Percentiles rank a stretch among this genome's conserved stretches.
These are phyloP conservation scores for Acanthamoeba culbertsoni DNA, from an alignment of 208 protist species.

Conservation along the genomic window DNA sequence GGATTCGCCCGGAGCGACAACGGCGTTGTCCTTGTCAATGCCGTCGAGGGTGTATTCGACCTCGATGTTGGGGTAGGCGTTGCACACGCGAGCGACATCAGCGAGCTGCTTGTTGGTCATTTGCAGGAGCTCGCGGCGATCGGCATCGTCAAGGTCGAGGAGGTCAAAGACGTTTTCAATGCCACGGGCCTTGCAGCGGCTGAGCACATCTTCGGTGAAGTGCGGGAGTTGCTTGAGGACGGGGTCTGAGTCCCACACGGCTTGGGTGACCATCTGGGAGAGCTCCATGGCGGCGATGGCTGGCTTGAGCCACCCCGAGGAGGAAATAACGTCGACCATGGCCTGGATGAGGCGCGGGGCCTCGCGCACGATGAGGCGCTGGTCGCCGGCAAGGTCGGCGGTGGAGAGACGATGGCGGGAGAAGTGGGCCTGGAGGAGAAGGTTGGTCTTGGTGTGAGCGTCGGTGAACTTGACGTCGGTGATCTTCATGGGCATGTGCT, in stretches of 20 bases:
- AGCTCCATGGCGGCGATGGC: slow-evolving; percentile 91
- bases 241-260: slow-evolving; percentile 79
- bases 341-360: slow-evolving; percentile 92
- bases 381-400: slow-evolving; percentile 97
- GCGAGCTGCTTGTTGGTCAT: not conserved
- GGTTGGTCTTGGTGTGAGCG: slow-evolving; percentile 95
- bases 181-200: not conserved
- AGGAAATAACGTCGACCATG: slow-evolving; percentile 91
- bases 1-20: not conserved
- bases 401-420: slow-evolving; percentile 88
- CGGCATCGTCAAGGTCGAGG: slow-evolving; percentile 59
- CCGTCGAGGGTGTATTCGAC: slow-evolving; percentile 67
- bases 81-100: slow-evolving; percentile 84
- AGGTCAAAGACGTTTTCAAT: slow-evolving; percentile 32
- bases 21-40: not conserved
- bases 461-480: slow-evolving; percentile 86
- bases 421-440: slow-evolving; percentile 98
- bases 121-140: not conserved
- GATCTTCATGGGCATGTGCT: slow-evolving; percentile 74
- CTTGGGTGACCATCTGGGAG: slow-evolving; percentile 95
- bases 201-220: not conserved
- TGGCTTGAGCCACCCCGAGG: slow-evolving; percentile 91
- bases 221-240: slow-evolving; percentile 38
- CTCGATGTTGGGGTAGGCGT: slow-evolving; percentile 87
- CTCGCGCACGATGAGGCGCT: slow-evolving; percentile 96